Percentiles rank a stretch among this genome's conserved stretches.
These are phyloP conservation scores for Cystobasidiaceae sp. DNA, from an alignment of 1,284 basidiomycete genomes.

Conservation along the genomic window DNA sequence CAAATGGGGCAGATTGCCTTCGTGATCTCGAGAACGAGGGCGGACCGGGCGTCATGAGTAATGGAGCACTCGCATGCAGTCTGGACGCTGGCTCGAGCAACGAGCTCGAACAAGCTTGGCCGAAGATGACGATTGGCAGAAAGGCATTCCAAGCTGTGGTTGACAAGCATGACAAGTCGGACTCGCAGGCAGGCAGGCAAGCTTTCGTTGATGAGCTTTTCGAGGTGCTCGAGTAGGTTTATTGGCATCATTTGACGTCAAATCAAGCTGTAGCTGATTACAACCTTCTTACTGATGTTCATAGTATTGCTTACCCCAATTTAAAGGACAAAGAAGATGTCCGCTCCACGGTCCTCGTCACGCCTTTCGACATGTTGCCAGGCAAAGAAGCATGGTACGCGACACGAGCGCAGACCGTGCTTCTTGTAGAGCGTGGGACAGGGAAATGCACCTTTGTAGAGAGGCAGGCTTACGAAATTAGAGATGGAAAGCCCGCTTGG, in stretches of 20 bases:
- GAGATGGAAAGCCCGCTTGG: slow-evolving; percentile 22
- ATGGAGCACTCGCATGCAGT: slow-evolving; percentile 33
- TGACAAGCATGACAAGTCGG: neutral
- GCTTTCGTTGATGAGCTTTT: slow-evolving; percentile 31
- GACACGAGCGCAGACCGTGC: slow-evolving; percentile 38
- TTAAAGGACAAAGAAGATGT: slow-evolving; percentile 36
- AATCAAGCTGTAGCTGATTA: no score
- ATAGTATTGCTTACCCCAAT: slow-evolving; percentile 7
- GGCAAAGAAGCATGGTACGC: slow-evolving; percentile 34
- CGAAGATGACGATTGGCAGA: slow-evolving; percentile 38
- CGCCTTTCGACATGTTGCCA: slow-evolving; percentile 35
- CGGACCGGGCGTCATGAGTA: slow-evolving; percentile 33
- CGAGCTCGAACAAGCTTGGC: slow-evolving; percentile 34
- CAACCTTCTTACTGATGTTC: neutral
- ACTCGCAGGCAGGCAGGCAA: neutral
- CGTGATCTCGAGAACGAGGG: neutral
- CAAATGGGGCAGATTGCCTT: slow-evolving; percentile 17
- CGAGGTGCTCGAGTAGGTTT: slow-evolving; percentile 35
- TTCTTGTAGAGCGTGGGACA: slow-evolving; percentile 32
- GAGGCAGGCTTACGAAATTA: slow-evolving; percentile 33
- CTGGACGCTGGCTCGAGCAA: neutral
- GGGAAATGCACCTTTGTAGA: slow-evolving; percentile 32
- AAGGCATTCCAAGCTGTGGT: slow-evolving; percentile 16
- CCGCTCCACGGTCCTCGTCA: slow-evolving; percentile 40
- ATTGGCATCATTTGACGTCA: neutral